Evolutionary conservation across 805 yeast species (phyloP), one percentile per base, ranked within the genome.

Genomic region (Saccharomycopsis microspora): DNA sequence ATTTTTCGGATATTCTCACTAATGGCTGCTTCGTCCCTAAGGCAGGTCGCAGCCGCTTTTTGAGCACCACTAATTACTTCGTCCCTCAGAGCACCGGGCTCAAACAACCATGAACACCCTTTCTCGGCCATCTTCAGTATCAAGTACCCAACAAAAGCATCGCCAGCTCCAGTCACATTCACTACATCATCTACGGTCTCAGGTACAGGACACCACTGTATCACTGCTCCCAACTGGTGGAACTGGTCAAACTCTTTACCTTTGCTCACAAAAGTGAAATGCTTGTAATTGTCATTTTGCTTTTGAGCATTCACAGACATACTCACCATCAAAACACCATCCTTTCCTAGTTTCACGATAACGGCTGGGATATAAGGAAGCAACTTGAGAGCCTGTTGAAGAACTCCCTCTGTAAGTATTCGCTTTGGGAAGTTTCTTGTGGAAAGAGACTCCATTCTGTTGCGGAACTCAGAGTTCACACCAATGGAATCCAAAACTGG

Each of bases 101-200:
- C 60, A n/a, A 55, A 51, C 32, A 66, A 54, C 69, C 66, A 61
- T n/a, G 41, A 32, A 3, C 41, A 46, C 3, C 55, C 43, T 7
- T 49, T 51, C 19, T 50, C 46, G 2, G 66, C 61, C n/a, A 44
- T 72, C 48, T 68, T 68, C 3, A 80, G 65, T 8, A 76, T 60
- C 28, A 87, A 53, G 31, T 71, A 76, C 0, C 96, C 96, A 32
- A 78, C 71, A 40, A 87, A 68, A 0, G 93, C 72, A 61, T 87
- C 96, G 7, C 96, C 96, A 0, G 95, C 95, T 2, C 96, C 96
- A 6, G 90, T 85, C 33, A 84, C 95, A 55, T 80, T 85, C 32
- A 63, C 64, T 8, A 82, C 70, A 0, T 61, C 58, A 3, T 66
- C 58, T 64, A 48, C n/a, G 19, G 19, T 9, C 5, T 59, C 55